Evolutionary conservation across 352 stramenopile species (phyloP).

Genomic region (Phytophthora pistaciae): DNA sequence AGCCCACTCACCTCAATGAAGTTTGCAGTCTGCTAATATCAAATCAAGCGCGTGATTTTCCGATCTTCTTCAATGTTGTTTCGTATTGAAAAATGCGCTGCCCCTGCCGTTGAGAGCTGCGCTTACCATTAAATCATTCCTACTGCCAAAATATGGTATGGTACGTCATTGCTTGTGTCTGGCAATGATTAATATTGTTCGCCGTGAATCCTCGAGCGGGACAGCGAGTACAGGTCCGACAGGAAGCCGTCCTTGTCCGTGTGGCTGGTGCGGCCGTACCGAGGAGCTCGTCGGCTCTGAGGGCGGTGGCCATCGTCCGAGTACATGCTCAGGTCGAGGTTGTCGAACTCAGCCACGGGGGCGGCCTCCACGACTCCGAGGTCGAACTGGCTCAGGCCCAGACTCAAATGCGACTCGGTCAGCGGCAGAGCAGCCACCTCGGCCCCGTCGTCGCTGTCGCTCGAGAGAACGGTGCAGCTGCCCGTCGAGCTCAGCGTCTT

Average conservation of each 20-base stretch:
- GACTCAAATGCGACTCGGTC: constrained; percentile 19
- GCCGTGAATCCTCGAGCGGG: constrained; percentile 40
- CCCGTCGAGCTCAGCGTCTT: constrained; percentile 31
- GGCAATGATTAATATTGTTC: constrained; percentile 34
- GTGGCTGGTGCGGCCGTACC: constrained; percentile 44
- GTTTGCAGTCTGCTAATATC: constrained; percentile 2
- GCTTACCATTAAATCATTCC: constrained; percentile 40
- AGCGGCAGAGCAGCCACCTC: constrained; percentile 23
- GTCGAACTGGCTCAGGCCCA: constrained; percentile 51
- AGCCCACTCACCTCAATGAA: neutral
- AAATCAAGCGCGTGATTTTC: constrained; percentile 3
- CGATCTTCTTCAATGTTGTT: constrained; percentile 23
- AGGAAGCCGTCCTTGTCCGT: constrained; percentile 54
- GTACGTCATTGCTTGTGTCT: constrained; percentile 30
- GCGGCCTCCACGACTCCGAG: constrained; percentile 39
- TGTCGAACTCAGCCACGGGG: constrained; percentile 28
- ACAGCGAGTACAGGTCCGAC: constrained; percentile 52
- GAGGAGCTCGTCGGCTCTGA: constrained; percentile 31
- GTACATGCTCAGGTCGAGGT: constrained; percentile 38
- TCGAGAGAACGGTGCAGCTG: constrained; percentile 38
- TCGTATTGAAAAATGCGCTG: constrained; percentile 28
- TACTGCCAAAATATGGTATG: constrained; percentile 16
- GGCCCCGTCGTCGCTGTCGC: constrained; percentile 37
- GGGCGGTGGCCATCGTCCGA: constrained; percentile 23
- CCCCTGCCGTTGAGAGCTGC: constrained; percentile 33